Conservation (phyloP, 1,284 basidiomycete genomes). For the Anthracocystis panici-leucophaei region DNA sequence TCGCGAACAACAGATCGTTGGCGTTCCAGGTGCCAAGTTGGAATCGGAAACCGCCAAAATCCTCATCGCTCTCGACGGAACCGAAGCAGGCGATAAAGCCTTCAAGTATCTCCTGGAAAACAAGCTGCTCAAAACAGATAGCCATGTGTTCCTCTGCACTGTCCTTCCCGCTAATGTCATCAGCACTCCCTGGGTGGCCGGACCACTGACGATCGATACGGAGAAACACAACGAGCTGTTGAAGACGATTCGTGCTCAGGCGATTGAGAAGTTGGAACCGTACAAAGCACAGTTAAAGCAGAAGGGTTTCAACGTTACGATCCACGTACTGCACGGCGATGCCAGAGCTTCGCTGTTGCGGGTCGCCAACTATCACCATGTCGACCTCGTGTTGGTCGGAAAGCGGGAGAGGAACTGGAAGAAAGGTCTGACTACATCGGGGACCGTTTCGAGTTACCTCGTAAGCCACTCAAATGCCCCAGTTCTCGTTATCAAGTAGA, state of each 20-base stretch:
- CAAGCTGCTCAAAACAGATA: constrained; percentile 48
- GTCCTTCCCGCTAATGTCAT: constrained; percentile 65
- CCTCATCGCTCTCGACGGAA: constrained; percentile 65
- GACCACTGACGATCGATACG: constrained; percentile 64
- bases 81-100: constrained; percentile 65
- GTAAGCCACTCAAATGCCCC: constrained; percentile 62
- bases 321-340: constrained; percentile 66
- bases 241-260: constrained; percentile 59
- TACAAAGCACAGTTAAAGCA: constrained; percentile 61
- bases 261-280: constrained; percentile 62
- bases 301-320: constrained; percentile 61
- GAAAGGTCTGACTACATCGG: constrained; percentile 41
- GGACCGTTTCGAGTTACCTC: constrained; percentile 61
- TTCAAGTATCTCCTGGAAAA: constrained; percentile 61
- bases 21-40: constrained; percentile 49
- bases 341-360: constrained; percentile 57
- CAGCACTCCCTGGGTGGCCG: constrained; percentile 64
- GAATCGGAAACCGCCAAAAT: constrained; percentile 52
- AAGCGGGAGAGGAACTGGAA: constrained; percentile 61
- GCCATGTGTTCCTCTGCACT: constrained; percentile 65
- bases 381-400: constrained; percentile 56
- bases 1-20: constrained; percentile 66
- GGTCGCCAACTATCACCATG: constrained; percentile 61
- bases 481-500: constrained; percentile 66
- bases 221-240: constrained; percentile 65